These are phyloP conservation scores for Ceratocystis lukuohia DNA, from an alignment of 2,329 filamentous ascomycete species.

Conservation along the genomic window DNA sequence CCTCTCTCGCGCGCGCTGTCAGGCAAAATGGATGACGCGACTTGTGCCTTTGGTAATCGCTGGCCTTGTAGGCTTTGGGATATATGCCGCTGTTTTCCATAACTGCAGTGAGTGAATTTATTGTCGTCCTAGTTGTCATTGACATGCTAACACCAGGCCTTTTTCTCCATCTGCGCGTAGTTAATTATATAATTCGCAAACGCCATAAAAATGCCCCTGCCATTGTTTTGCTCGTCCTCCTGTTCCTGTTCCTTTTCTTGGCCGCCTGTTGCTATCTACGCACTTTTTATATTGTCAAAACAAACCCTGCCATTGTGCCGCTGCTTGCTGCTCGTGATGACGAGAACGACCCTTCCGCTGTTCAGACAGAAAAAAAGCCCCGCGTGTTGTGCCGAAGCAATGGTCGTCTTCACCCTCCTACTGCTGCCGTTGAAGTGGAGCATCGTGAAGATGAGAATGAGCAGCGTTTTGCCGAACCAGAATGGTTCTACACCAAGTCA, in stretches of 20 bases:
- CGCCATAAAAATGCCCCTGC: constrained; percentile 42
- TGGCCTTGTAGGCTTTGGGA: constrained; percentile 52
- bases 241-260: constrained; percentile 56
- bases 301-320: constrained; percentile 61
- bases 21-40: constrained; percentile 41
- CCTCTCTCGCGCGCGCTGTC: constrained; percentile 24
- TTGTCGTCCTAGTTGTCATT: background rate
- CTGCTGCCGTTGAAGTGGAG: constrained; percentile 27
- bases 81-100: constrained; percentile 36
- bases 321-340: constrained; percentile 32
- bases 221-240: constrained; percentile 56
- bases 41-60: constrained; percentile 58
- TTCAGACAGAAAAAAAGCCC: background rate
- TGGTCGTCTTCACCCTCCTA: constrained; percentile 3
- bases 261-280: constrained; percentile 57
- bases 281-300: constrained; percentile 52
- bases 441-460: constrained; percentile 38
- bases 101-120: constrained; percentile 12
- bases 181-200: constrained; percentile 53
- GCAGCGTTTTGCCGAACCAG: constrained; percentile 40
- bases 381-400: background rate
- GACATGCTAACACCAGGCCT: constrained; percentile 5
- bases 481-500: constrained; percentile 68
- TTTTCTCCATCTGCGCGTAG: constrained; percentile 30
- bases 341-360: background rate